These are phyloP conservation scores for Talaromyces atroroseus DNA, from an alignment of 2,329 filamentous ascomycete genomes.

Conservation along the genomic window DNA sequence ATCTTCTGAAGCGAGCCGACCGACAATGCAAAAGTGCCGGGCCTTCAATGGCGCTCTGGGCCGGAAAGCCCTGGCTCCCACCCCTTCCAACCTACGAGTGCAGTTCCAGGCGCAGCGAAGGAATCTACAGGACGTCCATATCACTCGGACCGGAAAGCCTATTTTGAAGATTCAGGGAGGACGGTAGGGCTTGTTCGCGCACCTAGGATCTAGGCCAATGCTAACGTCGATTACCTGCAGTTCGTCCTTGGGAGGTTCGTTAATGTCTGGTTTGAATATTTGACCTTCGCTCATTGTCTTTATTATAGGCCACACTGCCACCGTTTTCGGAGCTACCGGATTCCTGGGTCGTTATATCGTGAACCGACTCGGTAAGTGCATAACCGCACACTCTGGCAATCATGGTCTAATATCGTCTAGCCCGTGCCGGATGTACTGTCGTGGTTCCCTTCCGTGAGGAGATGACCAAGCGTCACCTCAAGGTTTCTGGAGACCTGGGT, in stretches of 20 bases:
- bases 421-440: constrained; percentile 88
- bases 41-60: constrained; percentile 38
- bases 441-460: constrained; percentile 92
- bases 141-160: constrained; percentile 93
- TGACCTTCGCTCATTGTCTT: constrained; percentile 22
- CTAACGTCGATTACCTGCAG: constrained; percentile 41
- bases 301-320: constrained; percentile 80
- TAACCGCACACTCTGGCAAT: constrained; percentile 21
- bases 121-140: constrained; percentile 72
- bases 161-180: constrained; percentile 85
- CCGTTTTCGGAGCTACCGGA: constrained; percentile 95
- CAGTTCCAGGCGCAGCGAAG: constrained; percentile 43
- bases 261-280: constrained; percentile 18
- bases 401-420: constrained; percentile 45
- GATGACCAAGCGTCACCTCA: constrained; percentile 95
- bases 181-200: constrained; percentile 55
- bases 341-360: constrained; percentile 96
- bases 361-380: constrained; percentile 70
- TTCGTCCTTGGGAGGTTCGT: constrained; percentile 76
- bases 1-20: constrained; percentile 20
- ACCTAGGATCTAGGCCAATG: constrained; percentile 14
- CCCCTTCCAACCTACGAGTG: constrained; percentile 25
- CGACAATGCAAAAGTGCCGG: constrained; percentile 44
- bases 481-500: constrained; percentile 91
- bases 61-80: constrained; percentile 32